Conservation (phyloP, 2,329 filamentous ascomycete species). For the Aschersonia sp. region DNA sequence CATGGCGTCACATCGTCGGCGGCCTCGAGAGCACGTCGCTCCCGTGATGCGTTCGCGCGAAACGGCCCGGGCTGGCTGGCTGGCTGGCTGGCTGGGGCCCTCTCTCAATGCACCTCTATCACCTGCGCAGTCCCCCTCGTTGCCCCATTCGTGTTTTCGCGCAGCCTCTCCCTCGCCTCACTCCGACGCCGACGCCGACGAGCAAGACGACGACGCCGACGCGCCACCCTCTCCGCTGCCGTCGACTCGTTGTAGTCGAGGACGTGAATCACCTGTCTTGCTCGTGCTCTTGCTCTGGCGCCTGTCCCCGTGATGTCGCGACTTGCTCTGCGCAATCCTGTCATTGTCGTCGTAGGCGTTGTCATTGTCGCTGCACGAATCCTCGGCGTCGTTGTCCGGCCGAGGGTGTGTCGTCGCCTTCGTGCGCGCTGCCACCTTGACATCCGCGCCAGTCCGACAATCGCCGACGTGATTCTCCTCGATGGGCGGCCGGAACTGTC, state of each 20-base stretch:
- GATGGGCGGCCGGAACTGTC: background rate
- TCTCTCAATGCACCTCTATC: background rate
- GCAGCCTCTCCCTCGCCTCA: no score
- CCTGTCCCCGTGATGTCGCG: background rate
- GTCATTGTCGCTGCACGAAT: background rate
- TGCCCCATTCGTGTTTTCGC: no score
- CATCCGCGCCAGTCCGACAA: constrained; percentile 2
- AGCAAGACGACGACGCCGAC: no score
- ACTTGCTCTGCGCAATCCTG: background rate
- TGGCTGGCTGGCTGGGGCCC: background rate
- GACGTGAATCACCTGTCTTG: no score
- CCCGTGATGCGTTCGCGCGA: no score
- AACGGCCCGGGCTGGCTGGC: background rate
- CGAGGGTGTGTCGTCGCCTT: no score
- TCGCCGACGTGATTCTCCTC: background rate
- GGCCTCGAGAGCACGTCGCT: no score
- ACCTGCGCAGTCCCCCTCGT: background rate
- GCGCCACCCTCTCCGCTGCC: no score
- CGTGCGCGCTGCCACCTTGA: background rate
- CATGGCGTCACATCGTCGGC: no score
- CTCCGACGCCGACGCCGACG: no score
- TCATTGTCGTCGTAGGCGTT: background rate
- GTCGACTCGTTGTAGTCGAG: no score
- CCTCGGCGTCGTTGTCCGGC: background rate
- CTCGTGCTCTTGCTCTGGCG: no score